Base-by-base conservation (phyloP, 1,284 basidiomycete genomes). In the Austroboletus niveus region DNA sequence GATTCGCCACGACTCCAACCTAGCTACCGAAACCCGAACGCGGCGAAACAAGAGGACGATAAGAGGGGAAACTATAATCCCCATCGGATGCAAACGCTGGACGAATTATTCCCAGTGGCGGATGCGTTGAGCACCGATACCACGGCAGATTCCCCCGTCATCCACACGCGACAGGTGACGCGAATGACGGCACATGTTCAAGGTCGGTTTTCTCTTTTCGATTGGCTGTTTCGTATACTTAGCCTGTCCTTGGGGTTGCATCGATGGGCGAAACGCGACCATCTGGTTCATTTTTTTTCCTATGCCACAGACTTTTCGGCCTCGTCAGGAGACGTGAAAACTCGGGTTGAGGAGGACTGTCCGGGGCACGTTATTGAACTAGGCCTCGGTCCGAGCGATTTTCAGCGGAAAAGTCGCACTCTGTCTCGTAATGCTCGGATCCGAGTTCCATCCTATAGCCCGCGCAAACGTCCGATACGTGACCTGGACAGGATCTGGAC, bases 81-180 rank as follows among this genome's bases (percentile, higher is more conserved):
- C 27, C 14, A 43, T 42, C 53, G 55, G 47, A 42, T 39, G 32
- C 55, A 53, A 38, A 53, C 67, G 3, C 22, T 67, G 36, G 65
- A 67, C 42, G 66, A 57, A 49, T 42, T 67, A 45, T 69, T 67
- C 45, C 63, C 63, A 39, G 47, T 24, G 10, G 53, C 49, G 34
- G 43, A 44, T 14, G 42, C 46, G 35, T 27, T 29, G 50, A 44
- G 22, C 40, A 36, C 36, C n/a, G 42, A 45, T 34, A 27, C 45
- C 35, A 49, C 60, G 41, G 43, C 52, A 54, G 60, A 65, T 51
- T 67, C 69, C 30, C 69, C 65, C 51, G 61, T 66, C 12, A 35
- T 54, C 41, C 66, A 32, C 34, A 39, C 53, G 31, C 54, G 41
- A 48, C 42, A 53, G 45, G 53, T 51, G 49, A 31, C 48, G 45